Evolutionary conservation across 2,329 filamentous ascomycete species (phyloP).

Genomic region (Cordyceps cateniannulata): DNA sequence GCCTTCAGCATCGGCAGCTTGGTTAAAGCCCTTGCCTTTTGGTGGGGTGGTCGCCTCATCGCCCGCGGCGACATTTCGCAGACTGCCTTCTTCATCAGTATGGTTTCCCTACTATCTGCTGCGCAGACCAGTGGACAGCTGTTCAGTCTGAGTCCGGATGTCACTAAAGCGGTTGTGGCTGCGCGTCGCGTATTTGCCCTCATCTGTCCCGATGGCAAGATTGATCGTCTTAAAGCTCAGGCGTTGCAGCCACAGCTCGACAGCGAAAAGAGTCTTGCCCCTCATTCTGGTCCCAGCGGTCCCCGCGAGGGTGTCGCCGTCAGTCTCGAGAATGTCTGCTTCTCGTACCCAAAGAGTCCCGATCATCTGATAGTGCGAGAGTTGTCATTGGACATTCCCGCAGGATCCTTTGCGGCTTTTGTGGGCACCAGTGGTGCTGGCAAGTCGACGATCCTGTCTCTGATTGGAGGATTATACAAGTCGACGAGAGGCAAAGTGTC

Average conservation of each 20-base stretch:
- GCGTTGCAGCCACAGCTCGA: constrained; percentile 7
- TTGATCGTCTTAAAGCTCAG: background rate
- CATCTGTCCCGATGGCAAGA: constrained; percentile 15
- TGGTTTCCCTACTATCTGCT: constrained; percentile 54
- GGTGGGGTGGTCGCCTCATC: constrained; percentile 60
- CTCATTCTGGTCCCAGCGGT: background rate
- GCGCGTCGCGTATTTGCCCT: constrained; percentile 38
- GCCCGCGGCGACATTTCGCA: constrained; percentile 47
- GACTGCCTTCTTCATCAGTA: constrained; percentile 57
- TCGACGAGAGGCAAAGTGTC: background rate
- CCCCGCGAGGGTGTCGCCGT: background rate
- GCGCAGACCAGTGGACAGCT: constrained; percentile 58
- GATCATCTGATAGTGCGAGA: background rate
- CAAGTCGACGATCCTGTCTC: constrained; percentile 10
- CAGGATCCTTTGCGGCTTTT: constrained; percentile 6
- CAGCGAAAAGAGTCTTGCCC: background rate
- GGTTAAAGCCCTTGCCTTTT: constrained; percentile 58
- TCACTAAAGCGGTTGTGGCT: constrained; percentile 50
- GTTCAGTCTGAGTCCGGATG: constrained; percentile 58
- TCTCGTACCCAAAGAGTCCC: constrained; percentile 13
- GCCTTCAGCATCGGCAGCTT: constrained; percentile 46
- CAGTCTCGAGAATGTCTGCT: constrained; percentile 10
- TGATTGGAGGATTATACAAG: constrained; percentile 10
- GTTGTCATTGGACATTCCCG: background rate
- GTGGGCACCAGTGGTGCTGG: constrained; percentile 10